A percentile compares a stretch with the other conserved stretches of the same genome.
Conservation (phyloP, 1,139 yeast genomes). For the Suhomyces coccinellae region DNA sequence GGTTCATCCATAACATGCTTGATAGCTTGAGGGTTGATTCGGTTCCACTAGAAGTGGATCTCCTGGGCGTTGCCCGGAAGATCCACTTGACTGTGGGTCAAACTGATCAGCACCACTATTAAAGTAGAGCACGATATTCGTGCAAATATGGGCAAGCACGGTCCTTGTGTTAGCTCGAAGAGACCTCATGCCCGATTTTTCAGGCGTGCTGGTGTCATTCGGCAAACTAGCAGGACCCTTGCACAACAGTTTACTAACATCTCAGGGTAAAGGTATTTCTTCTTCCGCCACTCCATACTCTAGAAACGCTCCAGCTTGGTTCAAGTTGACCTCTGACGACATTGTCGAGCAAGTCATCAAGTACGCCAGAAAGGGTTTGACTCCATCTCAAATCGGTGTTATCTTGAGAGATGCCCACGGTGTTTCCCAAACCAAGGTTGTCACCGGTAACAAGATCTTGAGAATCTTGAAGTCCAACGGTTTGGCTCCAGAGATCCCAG, state of each 20-base stretch:
- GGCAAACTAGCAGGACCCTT: neutral
- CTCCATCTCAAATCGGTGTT: conserved; percentile 99
- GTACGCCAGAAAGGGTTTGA: conserved; percentile 99
- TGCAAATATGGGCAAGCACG: conserved; percentile 1
- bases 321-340: conserved; percentile 93
- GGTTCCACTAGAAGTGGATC: conserved; percentile 22
- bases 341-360: conserved; percentile 98
- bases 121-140: conserved; percentile 8
- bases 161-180: conserved; percentile 1
- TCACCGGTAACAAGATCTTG: conserved; percentile 99
- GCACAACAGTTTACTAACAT: conserved; percentile 12
- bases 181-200: conserved; percentile 8
- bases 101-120: conserved; percentile 28
- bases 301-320: conserved; percentile 99
- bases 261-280: conserved; percentile 98
- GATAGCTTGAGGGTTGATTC: conserved; percentile 28
- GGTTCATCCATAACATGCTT: conserved; percentile 15
- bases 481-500: conserved; percentile 99
- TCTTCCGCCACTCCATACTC: conserved; percentile 99
- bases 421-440: conserved; percentile 95
- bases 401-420: conserved; percentile 99
- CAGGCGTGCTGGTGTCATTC: neutral
- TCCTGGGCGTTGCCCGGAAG: conserved; percentile 10
- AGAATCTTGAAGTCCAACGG: conserved; percentile 99
- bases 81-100: conserved; percentile 19